Evolutionary conservation across 805 yeast species (phyloP), one percentile per base, ranked within the genome.

Genomic region (Ogataea nakhonphanomensis): DNA sequence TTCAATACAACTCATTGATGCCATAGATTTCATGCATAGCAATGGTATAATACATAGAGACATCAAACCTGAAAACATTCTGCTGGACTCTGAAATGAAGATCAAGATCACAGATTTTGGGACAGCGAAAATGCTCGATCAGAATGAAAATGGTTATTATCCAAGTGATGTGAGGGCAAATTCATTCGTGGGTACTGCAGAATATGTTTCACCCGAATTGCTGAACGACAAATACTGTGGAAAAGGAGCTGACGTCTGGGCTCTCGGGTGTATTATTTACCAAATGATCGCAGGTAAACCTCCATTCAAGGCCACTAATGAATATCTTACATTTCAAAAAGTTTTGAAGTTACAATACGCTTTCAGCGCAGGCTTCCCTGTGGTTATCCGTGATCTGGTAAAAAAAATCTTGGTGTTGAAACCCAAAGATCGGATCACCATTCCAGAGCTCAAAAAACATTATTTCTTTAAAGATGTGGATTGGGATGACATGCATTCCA

Each of bases 141-240:
- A 65, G 25, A 68, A 67, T 17, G 68, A 61, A 2, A 62, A 70
- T n/a, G 79, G 74, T 27, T 66, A 62, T 8, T 84, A 78, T 54
- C 89, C 90, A 8, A 55, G 71, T 11, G 83, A 83, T 52, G 77
- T 79, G 1, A 71, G 79, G 51, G 89, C 93, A 0, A 81, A 76
- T 49, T 84, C 93, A 0, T 85, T 85, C 64, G 95, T 85, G 22
- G 95, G 95, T 4, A 84, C 91, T 0, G 91, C 91, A 0, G 91
- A 84, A 51, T 84, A 84, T 52, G 90, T 84, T 6, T 81, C 90
- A 0, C 95, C 95, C 0, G 95, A 85, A 53, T 64, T 85, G 27
- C 65, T 85, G 44, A 86, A 81, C 47, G 84, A 75, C 53, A 84
- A 83, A 53, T 81, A 78, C 50, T 73, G 79, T 51, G 81, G 82